These are phyloP conservation scores for Apostasia shenzhenica DNA, from an alignment of 106 monocot species.

Conservation along the genomic window DNA sequence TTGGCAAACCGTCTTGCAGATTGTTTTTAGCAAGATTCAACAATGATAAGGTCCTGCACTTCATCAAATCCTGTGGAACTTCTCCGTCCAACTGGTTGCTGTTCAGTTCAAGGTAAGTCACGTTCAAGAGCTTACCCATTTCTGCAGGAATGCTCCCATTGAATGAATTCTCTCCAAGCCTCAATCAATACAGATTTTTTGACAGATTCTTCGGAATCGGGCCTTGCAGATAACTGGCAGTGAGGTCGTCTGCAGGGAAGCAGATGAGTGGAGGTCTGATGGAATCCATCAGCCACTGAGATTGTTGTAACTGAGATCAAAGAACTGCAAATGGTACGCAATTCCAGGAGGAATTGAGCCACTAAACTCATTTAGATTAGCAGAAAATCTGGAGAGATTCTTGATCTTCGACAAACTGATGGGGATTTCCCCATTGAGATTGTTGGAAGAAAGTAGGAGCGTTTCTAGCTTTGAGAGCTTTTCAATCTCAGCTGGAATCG, in stretches of 20 bases:
- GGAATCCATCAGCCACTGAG: conserved; percentile 7
- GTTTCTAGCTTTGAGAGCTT: conserved; percentile 4
- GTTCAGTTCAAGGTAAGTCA: conserved; percentile 10
- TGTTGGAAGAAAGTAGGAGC: conserved; percentile 12
- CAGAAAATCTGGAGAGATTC: background rate
- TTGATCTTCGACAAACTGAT: background rate
- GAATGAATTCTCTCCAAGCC: conserved; percentile 6
- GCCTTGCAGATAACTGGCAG: background rate
- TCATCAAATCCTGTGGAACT: conserved; percentile 23
- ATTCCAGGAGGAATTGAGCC: conserved; percentile 1
- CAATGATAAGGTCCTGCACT: conserved; percentile 29
- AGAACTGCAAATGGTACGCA: background rate
- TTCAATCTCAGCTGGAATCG: conserved; percentile 11
- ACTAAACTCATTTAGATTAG: conserved; percentile 4
- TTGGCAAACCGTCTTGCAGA: conserved; percentile 25
- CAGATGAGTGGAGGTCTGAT: conserved; percentile 1
- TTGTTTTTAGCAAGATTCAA: conserved; percentile 48
- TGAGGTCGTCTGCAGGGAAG: conserved; percentile 2
- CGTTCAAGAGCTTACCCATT: background rate
- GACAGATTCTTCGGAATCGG: conserved; percentile 7
- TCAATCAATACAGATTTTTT: background rate
- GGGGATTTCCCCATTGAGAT: background rate
- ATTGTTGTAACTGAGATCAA: conserved; percentile 12
- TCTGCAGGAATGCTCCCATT: background rate
- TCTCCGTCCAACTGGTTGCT: conserved; percentile 10